These are phyloP conservation scores for Lobosporangium transversale DNA, from an alignment of 192 early-diverging fungal genomes.

Conservation along the genomic window DNA sequence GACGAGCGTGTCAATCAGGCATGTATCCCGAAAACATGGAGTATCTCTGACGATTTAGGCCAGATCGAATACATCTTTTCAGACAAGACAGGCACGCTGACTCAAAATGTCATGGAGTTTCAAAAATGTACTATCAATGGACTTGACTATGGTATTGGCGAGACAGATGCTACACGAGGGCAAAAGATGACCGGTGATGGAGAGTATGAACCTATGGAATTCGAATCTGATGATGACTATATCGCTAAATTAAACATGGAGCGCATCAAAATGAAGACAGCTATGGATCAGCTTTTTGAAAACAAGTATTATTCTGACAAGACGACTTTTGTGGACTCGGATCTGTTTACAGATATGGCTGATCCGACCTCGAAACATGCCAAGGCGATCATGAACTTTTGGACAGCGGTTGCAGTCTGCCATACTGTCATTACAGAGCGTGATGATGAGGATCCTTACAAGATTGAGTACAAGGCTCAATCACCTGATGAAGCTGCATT, in stretches of 20 bases:
- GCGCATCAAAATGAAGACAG: conserved; percentile 64
- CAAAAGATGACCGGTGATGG: conserved; percentile 50
- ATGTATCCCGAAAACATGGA: conserved; percentile 91
- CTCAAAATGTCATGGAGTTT: conserved; percentile 97
- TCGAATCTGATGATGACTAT: conserved; percentile 43
- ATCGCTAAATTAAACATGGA: conserved; percentile 50
- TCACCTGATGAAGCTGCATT: conserved; percentile 96
- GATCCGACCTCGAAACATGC: conserved; percentile 64
- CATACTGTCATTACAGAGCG: conserved; percentile 84
- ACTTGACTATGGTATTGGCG: conserved; percentile 78
- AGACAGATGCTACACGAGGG: conserved; percentile 62
- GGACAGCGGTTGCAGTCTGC: conserved; percentile 85
- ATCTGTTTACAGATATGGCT: conserved; percentile 70
- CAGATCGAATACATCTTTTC: conserved; percentile 97
- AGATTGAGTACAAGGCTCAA: conserved; percentile 89
- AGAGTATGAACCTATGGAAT: conserved; percentile 42
- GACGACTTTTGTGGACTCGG: conserved; percentile 76
- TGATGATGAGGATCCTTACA: conserved; percentile 57
- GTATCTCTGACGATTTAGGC: conserved; percentile 90
- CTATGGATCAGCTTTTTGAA: conserved; percentile 63
- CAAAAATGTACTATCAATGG: conserved; percentile 91
- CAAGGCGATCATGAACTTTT: conserved; percentile 80
- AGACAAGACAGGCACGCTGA: conserved; percentile 98
- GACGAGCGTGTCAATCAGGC: conserved; percentile 77
- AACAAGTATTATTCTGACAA: conserved; percentile 72